These are phyloP conservation scores for Amanita phalloides DNA, from an alignment of 768 basidiomycete species.

Conservation along the genomic window DNA sequence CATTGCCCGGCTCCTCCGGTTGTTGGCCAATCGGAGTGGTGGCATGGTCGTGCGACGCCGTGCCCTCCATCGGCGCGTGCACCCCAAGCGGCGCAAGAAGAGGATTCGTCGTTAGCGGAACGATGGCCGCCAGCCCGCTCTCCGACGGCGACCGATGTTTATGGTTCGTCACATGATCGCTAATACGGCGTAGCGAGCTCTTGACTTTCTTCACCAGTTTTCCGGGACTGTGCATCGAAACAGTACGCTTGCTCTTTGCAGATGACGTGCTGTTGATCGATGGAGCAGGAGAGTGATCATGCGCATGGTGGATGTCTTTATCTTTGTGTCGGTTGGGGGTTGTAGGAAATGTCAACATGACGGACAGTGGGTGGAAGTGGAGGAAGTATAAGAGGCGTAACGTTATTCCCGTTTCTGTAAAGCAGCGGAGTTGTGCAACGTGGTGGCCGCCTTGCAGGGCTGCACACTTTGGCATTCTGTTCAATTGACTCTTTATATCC, in stretches of 20 bases:
- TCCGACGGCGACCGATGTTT: slow-evolving; percentile 10
- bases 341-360: not conserved
- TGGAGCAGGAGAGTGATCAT: not conserved
- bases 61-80: not conserved
- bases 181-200: slow-evolving; percentile 21
- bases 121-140: slow-evolving; percentile 5
- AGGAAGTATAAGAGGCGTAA: not conserved
- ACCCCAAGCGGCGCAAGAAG: slow-evolving; percentile 1
- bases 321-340: slow-evolving; percentile 1
- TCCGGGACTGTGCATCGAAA: slow-evolving; percentile 9
- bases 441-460: not conserved
- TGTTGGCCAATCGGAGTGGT: not conserved
- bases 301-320: not conserved
- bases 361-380: not conserved
- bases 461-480: not conserved
- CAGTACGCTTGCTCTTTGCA: not conserved
- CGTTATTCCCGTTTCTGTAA: not conserved
- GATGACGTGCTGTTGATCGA: slow-evolving; percentile 1
- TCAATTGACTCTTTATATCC: not conserved
- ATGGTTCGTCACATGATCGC: slow-evolving; percentile 24
- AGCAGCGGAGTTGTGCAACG: not conserved
- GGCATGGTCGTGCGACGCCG: not conserved
- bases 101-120: slow-evolving; percentile 8
- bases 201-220: slow-evolving; percentile 22
- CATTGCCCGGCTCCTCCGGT: not conserved